Evolutionary conservation across 2,329 filamentous ascomycete genomes (phyloP).

Genomic region (Hymenoscyphus repandus): DNA sequence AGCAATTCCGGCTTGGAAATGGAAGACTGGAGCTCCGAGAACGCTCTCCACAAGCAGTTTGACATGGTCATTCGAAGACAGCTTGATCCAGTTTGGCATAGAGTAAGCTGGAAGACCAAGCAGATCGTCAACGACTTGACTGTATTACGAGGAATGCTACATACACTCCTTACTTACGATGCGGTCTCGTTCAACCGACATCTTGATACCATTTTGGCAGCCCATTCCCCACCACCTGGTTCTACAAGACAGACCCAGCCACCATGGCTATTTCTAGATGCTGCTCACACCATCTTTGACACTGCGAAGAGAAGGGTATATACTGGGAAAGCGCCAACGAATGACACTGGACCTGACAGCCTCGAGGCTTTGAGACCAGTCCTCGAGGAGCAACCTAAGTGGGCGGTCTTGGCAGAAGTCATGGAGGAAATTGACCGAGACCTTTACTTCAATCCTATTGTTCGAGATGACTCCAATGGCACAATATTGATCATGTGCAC

Average conservation of each 20-base stretch:
- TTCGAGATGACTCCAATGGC: conserved; percentile 81
- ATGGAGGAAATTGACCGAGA: conserved; percentile 91
- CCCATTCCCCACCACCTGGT: conserved; percentile 81
- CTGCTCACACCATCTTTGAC: conserved; percentile 89
- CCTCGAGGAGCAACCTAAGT: conserved; percentile 92
- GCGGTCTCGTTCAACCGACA: conserved; percentile 88
- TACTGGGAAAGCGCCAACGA: conserved; percentile 49
- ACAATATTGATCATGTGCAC: conserved; percentile 94
- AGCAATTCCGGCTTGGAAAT: conserved; percentile 85
- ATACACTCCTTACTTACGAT: conserved; percentile 79
- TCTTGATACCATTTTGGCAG: conserved; percentile 87
- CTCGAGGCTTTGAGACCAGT: conserved; percentile 60
- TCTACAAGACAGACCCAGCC: conserved; percentile 85
- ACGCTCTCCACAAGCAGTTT: conserved; percentile 86
- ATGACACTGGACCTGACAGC: conserved; percentile 24
- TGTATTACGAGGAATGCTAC: conserved; percentile 75
- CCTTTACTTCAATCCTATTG: conserved; percentile 72
- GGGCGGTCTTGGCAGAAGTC: conserved; percentile 82
- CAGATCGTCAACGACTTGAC: conserved; percentile 90
- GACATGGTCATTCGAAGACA: conserved; percentile 84
- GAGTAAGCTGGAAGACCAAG: conserved; percentile 89
- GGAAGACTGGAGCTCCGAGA: conserved; percentile 96
- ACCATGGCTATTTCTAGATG: conserved; percentile 93
- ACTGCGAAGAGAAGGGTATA: conserved; percentile 87
- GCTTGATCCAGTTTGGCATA: conserved; percentile 94